Evolutionary conservation across 2,329 filamentous ascomycete species (phyloP).

Genomic region (Davidsoniella virescens): DNA sequence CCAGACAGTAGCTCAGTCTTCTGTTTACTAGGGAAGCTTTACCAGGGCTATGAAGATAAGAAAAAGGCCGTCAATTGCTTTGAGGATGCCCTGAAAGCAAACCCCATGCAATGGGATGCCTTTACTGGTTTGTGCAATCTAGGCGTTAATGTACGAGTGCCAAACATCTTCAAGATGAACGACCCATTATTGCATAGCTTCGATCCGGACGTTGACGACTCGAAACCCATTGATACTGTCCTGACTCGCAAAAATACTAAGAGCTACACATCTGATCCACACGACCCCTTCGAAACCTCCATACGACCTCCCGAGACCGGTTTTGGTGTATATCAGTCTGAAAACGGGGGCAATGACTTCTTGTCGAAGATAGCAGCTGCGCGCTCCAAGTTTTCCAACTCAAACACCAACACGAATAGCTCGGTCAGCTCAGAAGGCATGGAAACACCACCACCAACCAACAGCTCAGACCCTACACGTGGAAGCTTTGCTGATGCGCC

Average conservation of each 20-base stretch:
- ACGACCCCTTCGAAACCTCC: constrained; percentile 34
- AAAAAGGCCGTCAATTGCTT: constrained; percentile 75
- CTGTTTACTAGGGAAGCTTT: constrained; percentile 75
- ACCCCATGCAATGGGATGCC: constrained; percentile 97
- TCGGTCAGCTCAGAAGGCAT: constrained; percentile 35
- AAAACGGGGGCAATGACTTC: constrained; percentile 25
- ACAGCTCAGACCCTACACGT: constrained; percentile 6
- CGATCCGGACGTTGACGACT: constrained; percentile 18
- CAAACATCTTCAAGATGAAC: constrained; percentile 72
- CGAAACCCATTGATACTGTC: constrained; percentile 8
- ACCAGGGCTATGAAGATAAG: constrained; percentile 65
- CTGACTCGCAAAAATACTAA: constrained; percentile 12
- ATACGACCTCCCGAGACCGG: constrained; percentile 5
- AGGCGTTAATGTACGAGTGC: constrained; percentile 64
- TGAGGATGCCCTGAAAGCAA: constrained; percentile 73
- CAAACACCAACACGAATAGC: constrained; percentile 17
- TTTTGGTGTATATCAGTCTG: constrained; percentile 13
- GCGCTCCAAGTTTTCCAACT: constrained; percentile 25
- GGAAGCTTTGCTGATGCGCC: constrained; percentile 25
- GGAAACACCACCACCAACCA: constrained; percentile 38
- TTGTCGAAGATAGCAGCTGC: constrained; percentile 39
- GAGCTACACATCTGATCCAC: constrained; percentile 12
- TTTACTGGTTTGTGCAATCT: constrained; percentile 78
- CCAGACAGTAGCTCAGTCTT: constrained; percentile 75
- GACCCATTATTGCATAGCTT: constrained; percentile 34